Evolutionary conservation across 371 early-diverging fungal genomes (phyloP), one percentile per base, ranked within the genome.

Genomic region (Dinochytrium kinnereticum): DNA sequence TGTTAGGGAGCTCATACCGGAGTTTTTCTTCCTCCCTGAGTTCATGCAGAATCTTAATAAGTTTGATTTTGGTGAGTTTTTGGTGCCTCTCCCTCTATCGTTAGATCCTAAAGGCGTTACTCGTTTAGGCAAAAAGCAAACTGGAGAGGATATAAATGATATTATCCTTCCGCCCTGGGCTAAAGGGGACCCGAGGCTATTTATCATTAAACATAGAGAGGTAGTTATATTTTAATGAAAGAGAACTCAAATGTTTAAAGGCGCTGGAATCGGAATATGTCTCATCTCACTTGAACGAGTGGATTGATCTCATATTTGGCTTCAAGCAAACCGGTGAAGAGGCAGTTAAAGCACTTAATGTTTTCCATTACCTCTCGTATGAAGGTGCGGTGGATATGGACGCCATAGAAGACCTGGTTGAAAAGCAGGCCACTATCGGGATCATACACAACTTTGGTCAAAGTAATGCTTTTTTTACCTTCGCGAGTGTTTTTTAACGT

Each of bases 371-470:
- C 76, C 83, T 94, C 36, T 92, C 95, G 0, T 96, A 96, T 71
- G 94, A 94, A 68, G 94, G 94, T 1, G 94, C 94, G 1, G 94
- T 95, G 21, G 59, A 94, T 77, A 79, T 96, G 59, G 95, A 95
- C 76, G 82, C 88, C 1, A 93, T 95, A 37, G 88, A 89, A 2
- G 95, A 96, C 73, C 91, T 90, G 1, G 87, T 94, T 5, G 94
- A 82, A 51, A 82, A 95, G 80, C 92, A 92, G 51, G 90, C 93
- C 0, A 95, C 94, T 0, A 91, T 94, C 0, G 93, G 93, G 57
- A 94, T 93, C 68, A 95, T 96, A 51, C 88, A 95, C 72, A 94
- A 96, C 78, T 96, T 96, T 90, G 96, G 96, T 1, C 95, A 95
- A 78, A 95, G 76, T 76, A 40, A 59, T 59, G n/a, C 1, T 38